Conservation (phyloP, 768 basidiomycete genomes). For the Pilatotrama ljubarskyi region DNA sequence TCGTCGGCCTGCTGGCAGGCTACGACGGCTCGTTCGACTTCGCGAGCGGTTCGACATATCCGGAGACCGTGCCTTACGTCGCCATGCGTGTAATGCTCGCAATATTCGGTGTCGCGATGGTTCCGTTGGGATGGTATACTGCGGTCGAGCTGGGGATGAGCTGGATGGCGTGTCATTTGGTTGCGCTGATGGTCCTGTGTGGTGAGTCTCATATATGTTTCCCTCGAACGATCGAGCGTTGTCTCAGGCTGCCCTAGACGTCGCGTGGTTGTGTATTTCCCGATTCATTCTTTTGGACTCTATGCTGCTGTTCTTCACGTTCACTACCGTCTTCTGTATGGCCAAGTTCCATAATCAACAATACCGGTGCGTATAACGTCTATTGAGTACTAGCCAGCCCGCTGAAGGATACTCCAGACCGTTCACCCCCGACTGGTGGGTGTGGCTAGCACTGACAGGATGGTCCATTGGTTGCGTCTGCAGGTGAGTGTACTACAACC, state of each 20-base stretch:
- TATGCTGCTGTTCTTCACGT: constrained; percentile 99
- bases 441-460: constrained; percentile 93
- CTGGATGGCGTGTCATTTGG: constrained; percentile 84
- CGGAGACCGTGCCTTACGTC: constrained; percentile 82
- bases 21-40: constrained; percentile 94
- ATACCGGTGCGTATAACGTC: constrained; percentile 62
- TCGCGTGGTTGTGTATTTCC: constrained; percentile 96
- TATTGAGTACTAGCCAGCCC: not conserved
- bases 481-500: constrained; percentile 49
- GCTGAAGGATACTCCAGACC: constrained; percentile 51
- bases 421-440: constrained; percentile 97
- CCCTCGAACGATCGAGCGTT: not conserved
- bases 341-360: constrained; percentile 98
- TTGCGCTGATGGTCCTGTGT: constrained; percentile 89
- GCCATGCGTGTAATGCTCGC: constrained; percentile 96
- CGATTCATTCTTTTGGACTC: constrained; percentile 97
- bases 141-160: constrained; percentile 93
- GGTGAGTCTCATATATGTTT: constrained; percentile 49
- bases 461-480: constrained; percentile 93
- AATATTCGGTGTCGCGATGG: constrained; percentile 91
- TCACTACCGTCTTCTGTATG: constrained; percentile 92
- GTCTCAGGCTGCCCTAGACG: constrained; percentile 51
- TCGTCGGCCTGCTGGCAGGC: constrained; percentile 87
- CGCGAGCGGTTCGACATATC: constrained; percentile 87
- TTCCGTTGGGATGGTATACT: constrained; percentile 96